Evolutionary conservation across 495 filamentous ascomycete species (phyloP).

Genomic region (Talaromyces thailandensis): DNA sequence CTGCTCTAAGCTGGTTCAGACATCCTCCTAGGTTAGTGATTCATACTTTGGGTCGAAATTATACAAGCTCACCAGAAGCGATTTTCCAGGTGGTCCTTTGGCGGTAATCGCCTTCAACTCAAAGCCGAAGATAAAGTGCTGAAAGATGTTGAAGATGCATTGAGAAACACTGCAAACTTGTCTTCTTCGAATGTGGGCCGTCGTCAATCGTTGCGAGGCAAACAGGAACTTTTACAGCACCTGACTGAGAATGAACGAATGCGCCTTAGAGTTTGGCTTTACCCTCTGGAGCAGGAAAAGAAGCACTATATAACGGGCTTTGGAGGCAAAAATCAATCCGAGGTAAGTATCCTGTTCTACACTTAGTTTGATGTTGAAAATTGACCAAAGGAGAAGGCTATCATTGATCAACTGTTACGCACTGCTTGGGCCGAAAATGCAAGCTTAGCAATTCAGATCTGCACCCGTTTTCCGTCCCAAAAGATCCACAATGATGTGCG

Average conservation of each 20-base stretch:
- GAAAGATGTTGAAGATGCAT: conserved; percentile 57
- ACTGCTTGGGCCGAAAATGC: conserved; percentile 83
- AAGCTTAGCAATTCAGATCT: conserved; percentile 73
- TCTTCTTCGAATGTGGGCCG: conserved; percentile 43
- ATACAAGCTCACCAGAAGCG: conserved; percentile 8
- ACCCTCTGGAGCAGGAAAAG: conserved; percentile 63
- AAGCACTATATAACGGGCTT: conserved; percentile 40
- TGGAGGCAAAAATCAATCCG: conserved; percentile 21
- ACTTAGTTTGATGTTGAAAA: background rate
- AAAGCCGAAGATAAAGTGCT: conserved; percentile 86
- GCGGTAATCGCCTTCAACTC: conserved; percentile 83
- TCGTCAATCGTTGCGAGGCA: conserved; percentile 58
- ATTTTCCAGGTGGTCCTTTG: conserved; percentile 73
- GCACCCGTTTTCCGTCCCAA: conserved; percentile 65
- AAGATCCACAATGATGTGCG: conserved; percentile 67
- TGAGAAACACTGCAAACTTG: conserved; percentile 48
- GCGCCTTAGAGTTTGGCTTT: conserved; percentile 82
- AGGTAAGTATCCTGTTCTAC: conserved; percentile 15
- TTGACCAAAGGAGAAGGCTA: conserved; percentile 17
- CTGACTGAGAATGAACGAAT: conserved; percentile 79
- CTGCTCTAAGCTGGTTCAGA: conserved; percentile 80
- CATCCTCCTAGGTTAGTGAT: conserved; percentile 52
- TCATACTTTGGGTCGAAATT: background rate
- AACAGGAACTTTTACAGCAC: conserved; percentile 68
- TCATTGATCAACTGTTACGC: conserved; percentile 45